phyloP scores from a whole-genome alignment of 345 rosid genomes.

The Cardiospermum halicacabum region DNA sequence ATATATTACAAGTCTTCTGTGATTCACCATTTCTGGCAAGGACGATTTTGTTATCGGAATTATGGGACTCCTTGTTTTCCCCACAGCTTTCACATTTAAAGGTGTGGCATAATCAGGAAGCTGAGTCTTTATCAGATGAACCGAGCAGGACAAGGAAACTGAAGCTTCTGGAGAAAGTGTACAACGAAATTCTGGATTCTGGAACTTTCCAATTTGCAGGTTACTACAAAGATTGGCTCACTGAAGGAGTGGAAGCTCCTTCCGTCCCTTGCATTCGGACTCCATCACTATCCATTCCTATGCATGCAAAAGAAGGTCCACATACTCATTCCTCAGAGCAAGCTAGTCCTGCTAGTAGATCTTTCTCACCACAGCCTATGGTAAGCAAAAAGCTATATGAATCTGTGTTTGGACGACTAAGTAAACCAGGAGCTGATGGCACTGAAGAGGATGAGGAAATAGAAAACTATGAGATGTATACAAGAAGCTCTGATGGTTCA shows the following conservation, averaged over 20 bases:
- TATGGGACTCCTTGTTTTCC: conserved; percentile 53
- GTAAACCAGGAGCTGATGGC: conserved; percentile 23
- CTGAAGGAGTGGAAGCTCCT: conserved; percentile 50
- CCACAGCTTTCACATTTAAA: conserved; percentile 65
- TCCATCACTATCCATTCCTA: conserved; percentile 34
- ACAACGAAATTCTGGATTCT: conserved; percentile 50
- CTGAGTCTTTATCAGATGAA: conserved; percentile 30
- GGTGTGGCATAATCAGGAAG: conserved; percentile 54
- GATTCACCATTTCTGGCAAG: conserved; percentile 53
- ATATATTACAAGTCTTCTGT: conserved; percentile 56
- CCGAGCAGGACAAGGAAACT: conserved; percentile 34
- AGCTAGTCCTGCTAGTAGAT: conserved; percentile 28
- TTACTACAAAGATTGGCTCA: conserved; percentile 71
- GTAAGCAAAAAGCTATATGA: conserved; percentile 54
- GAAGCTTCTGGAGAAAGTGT: conserved; percentile 51
- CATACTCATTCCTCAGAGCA: conserved; percentile 29
- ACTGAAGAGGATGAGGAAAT: conserved; percentile 22
- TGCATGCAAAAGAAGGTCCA: conserved; percentile 21
- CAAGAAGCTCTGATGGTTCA: conserved; percentile 30
- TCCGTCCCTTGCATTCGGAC: conserved; percentile 41
- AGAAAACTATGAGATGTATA: conserved; percentile 13
- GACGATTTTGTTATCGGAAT: conserved; percentile 41
- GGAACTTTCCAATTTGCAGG: conserved; percentile 51
- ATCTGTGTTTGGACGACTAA: conserved; percentile 30
- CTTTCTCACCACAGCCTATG: conserved; percentile 44